phyloP scores from a whole-genome alignment of 306 rosid genomes.

The Pyrus bretschneideri region DNA sequence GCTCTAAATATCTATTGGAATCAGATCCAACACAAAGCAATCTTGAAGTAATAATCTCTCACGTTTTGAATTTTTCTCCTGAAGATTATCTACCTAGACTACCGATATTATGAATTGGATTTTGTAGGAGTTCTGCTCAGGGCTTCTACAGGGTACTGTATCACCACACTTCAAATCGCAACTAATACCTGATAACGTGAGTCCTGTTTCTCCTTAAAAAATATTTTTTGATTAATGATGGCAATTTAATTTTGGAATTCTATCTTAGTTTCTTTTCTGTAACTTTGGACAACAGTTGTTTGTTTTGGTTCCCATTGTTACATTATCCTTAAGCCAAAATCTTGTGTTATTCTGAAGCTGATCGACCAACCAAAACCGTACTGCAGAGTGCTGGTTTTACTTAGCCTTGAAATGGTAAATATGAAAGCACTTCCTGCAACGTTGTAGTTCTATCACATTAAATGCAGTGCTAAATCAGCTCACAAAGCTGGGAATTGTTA shows the following conservation, averaged over 20 bases:
- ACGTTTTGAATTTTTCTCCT: conserved; percentile 5
- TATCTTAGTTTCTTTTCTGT: not conserved
- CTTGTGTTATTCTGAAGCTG: not conserved
- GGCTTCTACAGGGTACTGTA: conserved; percentile 59
- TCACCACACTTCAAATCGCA: conserved; percentile 74
- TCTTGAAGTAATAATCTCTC: conserved; percentile 47
- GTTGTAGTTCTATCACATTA: not conserved
- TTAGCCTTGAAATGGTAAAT: not conserved
- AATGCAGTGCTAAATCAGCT: not conserved
- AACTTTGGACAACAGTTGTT: not conserved
- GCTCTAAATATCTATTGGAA: conserved; percentile 75
- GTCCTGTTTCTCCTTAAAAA: conserved; percentile 14
- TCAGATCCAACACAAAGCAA: conserved; percentile 58
- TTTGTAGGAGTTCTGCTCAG: conserved; percentile 65
- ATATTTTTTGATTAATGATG: not conserved
- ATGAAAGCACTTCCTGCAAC: not conserved
- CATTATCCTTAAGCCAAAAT: not conserved
- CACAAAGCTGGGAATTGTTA: not conserved
- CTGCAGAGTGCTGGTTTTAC: not conserved
- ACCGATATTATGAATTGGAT: conserved; percentile 22
- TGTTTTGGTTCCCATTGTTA: not conserved
- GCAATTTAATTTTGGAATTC: not conserved
- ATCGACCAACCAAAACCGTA: not conserved
- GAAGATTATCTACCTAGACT: not conserved
- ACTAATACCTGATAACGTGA: conserved; percentile 80